These are phyloP conservation scores for Cyberlindnera euphorbiae DNA, from an alignment of 805 yeast genomes.

Conservation along the genomic window DNA sequence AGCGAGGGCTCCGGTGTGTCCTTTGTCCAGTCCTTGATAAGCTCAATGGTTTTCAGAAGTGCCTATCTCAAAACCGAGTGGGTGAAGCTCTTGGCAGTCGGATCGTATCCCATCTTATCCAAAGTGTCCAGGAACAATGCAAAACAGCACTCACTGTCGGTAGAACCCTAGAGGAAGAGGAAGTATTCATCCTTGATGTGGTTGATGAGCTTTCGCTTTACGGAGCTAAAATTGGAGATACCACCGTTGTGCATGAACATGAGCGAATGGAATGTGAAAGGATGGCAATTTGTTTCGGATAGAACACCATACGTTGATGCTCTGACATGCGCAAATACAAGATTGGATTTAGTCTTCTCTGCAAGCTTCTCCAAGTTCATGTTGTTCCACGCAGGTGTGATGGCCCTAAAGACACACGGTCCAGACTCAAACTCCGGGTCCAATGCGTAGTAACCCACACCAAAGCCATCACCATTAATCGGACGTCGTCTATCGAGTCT, in stretches of 20 bases:
- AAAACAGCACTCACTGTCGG: conserved; percentile 94
- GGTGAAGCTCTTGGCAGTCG: conserved; percentile 45
- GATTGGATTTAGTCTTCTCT: conserved; percentile 75
- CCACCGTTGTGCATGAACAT: conserved; percentile 99
- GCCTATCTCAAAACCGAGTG: conserved; percentile 63
- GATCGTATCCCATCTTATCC: conserved; percentile 70
- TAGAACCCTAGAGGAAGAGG: conserved; percentile 80
- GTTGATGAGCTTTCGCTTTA: conserved; percentile 68
- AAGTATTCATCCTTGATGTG: conserved; percentile 80
- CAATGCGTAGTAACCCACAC: conserved; percentile 86
- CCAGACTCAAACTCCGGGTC: conserved; percentile 57
- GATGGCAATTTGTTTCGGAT: conserved; percentile 95
- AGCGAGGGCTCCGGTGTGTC: conserved; percentile 77
- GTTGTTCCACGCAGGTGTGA: conserved; percentile 98
- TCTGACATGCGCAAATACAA: conserved; percentile 93
- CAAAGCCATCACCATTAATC: conserved; percentile 97
- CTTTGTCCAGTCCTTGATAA: conserved; percentile 75
- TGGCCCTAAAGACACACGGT: conserved; percentile 92
- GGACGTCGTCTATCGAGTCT: conserved; percentile 87
- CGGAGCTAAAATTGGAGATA: conserved; percentile 62
- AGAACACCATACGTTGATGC: conserved; percentile 95
- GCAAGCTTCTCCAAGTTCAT: conserved; percentile 81
- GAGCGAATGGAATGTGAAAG: conserved; percentile 79
- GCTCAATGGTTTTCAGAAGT: conserved; percentile 64
- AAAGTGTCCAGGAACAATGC: conserved; percentile 80